Percentiles rank a stretch among this genome's conserved stretches.
These are phyloP conservation scores for Liquidambar formosana DNA, from an alignment of 164 flowering plant genomes.

Conservation along the genomic window DNA sequence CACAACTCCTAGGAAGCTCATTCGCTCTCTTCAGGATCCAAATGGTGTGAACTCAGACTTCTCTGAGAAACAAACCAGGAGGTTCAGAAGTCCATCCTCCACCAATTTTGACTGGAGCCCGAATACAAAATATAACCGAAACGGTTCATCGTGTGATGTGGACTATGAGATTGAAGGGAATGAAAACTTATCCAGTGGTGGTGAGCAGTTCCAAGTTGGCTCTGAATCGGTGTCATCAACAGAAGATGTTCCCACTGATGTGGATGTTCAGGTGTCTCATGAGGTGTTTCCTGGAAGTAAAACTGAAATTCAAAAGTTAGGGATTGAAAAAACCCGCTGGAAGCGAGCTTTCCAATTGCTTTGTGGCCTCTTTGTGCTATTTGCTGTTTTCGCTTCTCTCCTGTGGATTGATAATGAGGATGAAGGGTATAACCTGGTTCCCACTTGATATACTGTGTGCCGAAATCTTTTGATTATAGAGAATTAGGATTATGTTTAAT, in stretches of 20 bases:
- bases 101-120: slow-evolving; percentile 44
- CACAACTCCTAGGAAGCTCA: slow-evolving; percentile 79
- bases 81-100: slow-evolving; percentile 42
- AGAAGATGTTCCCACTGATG: slow-evolving; percentile 28
- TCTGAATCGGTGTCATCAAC: slow-evolving; percentile 73
- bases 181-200: slow-evolving; percentile 16
- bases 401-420: slow-evolving; percentile 35
- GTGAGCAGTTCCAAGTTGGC: slow-evolving; percentile 29
- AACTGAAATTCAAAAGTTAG: slow-evolving; percentile 8
- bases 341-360: slow-evolving; percentile 25
- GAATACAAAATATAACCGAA: slow-evolving; percentile 23
- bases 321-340: slow-evolving; percentile 3
- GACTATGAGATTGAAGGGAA: slow-evolving; percentile 20
- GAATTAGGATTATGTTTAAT: slow-evolving; percentile 1
- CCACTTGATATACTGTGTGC: slow-evolving; percentile 44
- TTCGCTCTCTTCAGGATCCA: slow-evolving; percentile 69
- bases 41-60: slow-evolving; percentile 31
- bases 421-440: slow-evolving; percentile 45
- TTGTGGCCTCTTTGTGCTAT: slow-evolving; percentile 27
- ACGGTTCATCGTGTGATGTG: slow-evolving; percentile 18
- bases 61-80: slow-evolving; percentile 34
- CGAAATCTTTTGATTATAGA: not conserved
- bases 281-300: slow-evolving; percentile 23
- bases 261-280: slow-evolving; percentile 19
- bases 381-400: slow-evolving; percentile 32